phyloP scores from a whole-genome alignment of 1,284 basidiomycete species.

The Irpex sp. region DNA sequence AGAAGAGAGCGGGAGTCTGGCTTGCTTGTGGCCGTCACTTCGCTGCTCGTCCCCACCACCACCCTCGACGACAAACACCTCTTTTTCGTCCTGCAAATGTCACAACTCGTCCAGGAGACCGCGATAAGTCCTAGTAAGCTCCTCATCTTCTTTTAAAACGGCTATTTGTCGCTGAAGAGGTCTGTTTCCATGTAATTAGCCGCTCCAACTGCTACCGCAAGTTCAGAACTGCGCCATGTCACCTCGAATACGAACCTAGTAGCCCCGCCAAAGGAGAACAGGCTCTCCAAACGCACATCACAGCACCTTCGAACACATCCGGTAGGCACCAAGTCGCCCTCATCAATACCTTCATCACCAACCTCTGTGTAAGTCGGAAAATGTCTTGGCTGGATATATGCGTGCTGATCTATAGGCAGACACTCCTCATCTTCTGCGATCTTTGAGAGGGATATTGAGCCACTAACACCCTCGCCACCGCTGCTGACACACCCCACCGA shows the following conservation, averaged over 20 bases:
- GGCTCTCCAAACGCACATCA: constrained; percentile 37
- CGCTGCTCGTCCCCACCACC: constrained; percentile 4
- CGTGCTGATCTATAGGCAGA: constrained; percentile 30
- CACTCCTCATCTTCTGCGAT: constrained; percentile 78
- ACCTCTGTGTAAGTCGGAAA: constrained; percentile 60
- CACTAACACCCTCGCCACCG: constrained; percentile 49
- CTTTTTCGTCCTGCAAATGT: constrained; percentile 2
- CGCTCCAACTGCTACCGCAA: constrained; percentile 19
- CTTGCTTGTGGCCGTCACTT: not conserved
- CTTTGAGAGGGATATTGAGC: constrained; percentile 80
- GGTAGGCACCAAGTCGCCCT: constrained; percentile 57
- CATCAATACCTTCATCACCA: constrained; percentile 71
- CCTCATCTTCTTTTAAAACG: not conserved
- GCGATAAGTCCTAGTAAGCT: not conserved
- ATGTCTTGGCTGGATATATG: constrained; percentile 8
- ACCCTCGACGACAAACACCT: not conserved
- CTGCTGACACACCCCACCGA: constrained; percentile 41
- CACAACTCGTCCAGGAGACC: constrained; percentile 3
- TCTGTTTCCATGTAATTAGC: not conserved
- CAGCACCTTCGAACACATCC: constrained; percentile 45
- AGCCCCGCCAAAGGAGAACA: constrained; percentile 34
- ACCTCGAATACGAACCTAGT: constrained; percentile 40
- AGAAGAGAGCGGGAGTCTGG: not conserved
- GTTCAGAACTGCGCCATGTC: constrained; percentile 41
- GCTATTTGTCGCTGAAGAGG: not conserved